A percentile compares a stretch with the other conserved stretches of the same genome.
These are phyloP conservation scores for Yarrowia divulgata DNA, from an alignment of 805 yeast species.

Conservation along the genomic window DNA sequence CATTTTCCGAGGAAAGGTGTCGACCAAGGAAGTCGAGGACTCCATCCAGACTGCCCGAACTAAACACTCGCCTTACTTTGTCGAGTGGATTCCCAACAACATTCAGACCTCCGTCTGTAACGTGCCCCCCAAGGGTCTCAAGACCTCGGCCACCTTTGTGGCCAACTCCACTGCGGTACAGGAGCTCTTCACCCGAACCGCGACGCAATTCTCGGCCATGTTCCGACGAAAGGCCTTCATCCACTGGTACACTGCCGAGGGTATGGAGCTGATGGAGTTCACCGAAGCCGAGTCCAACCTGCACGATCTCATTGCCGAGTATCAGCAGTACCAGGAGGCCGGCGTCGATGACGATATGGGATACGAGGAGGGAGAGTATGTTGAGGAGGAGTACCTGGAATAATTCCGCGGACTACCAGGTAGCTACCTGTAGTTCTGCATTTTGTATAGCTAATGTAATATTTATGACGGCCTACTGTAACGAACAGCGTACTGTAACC, in stretches of 20 bases:
- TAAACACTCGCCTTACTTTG: conserved; percentile 81
- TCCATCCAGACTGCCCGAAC: conserved; percentile 88
- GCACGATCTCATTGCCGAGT: conserved; percentile 88
- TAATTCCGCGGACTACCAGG: not conserved
- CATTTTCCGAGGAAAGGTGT: conserved; percentile 91
- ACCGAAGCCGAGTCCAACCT: conserved; percentile 93
- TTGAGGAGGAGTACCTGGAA: conserved; percentile 25
- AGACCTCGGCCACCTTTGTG: conserved; percentile 90
- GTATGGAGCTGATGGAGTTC: conserved; percentile 96
- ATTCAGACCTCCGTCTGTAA: conserved; percentile 95
- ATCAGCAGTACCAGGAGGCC: conserved; percentile 64
- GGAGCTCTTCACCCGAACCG: conserved; percentile 88
- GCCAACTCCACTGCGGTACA: conserved; percentile 96
- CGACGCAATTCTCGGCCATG: conserved; percentile 92
- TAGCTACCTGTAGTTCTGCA: not conserved
- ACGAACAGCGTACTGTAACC: no score
- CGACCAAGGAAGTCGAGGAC: conserved; percentile 93
- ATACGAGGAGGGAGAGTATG: conserved; percentile 33
- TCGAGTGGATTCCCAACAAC: conserved; percentile 97
- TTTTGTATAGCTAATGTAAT: conserved; percentile 31
- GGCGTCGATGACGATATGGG: conserved; percentile 75
- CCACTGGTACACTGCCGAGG: conserved; percentile 96
- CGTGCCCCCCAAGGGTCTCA: conserved; percentile 85
- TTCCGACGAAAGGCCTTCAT: conserved; percentile 92
- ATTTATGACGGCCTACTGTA: conserved; percentile 4